These are phyloP conservation scores for Calocera cornea DNA, from an alignment of 768 basidiomycete genomes.

Conservation along the genomic window DNA sequence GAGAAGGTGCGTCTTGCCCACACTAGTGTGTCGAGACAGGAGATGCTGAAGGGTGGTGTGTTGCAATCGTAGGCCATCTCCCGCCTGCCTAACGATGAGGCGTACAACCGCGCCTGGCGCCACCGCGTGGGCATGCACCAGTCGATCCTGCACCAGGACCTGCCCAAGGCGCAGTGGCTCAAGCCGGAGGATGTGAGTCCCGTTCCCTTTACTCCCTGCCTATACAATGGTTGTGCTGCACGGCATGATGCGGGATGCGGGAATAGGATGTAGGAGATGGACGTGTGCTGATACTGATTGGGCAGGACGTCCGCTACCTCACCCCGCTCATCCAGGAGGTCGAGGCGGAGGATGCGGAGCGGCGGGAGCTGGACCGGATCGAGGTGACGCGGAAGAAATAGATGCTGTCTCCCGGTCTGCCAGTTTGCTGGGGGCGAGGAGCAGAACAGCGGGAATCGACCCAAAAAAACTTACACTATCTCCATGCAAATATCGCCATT, in stretches of 20 bases:
- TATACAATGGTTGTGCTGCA: not conserved
- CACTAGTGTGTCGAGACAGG: not conserved
- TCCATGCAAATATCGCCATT: too few species aligned
- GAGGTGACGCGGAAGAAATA: slow-evolving; percentile 51
- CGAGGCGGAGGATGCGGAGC: slow-evolving; percentile 60
- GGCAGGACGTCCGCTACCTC: slow-evolving; percentile 82
- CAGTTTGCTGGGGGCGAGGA: too few species aligned
- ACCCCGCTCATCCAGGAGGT: slow-evolving; percentile 62
- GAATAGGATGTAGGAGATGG: too few species aligned
- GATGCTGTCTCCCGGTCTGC: slow-evolving; percentile 15
- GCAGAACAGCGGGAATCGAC: too few species aligned
- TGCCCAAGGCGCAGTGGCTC: slow-evolving; percentile 73
- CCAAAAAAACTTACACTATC: too few species aligned
- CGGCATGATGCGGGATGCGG: not conserved
- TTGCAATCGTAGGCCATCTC: slow-evolving; percentile 48
- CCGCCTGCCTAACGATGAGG: slow-evolving; percentile 65
- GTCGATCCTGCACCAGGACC: slow-evolving; percentile 60
- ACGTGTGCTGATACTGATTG: not conserved
- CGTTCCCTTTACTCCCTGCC: not conserved
- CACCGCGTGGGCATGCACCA: slow-evolving; percentile 72
- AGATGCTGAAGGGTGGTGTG: not conserved
- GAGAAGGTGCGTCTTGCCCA: slow-evolving; percentile 45
- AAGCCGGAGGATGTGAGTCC: slow-evolving; percentile 56
- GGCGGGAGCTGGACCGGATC: slow-evolving; percentile 66
- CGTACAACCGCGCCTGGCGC: slow-evolving; percentile 84